phyloP scores from a whole-genome alignment of 257 asterid species.

The Linderniella brevidens region DNA sequence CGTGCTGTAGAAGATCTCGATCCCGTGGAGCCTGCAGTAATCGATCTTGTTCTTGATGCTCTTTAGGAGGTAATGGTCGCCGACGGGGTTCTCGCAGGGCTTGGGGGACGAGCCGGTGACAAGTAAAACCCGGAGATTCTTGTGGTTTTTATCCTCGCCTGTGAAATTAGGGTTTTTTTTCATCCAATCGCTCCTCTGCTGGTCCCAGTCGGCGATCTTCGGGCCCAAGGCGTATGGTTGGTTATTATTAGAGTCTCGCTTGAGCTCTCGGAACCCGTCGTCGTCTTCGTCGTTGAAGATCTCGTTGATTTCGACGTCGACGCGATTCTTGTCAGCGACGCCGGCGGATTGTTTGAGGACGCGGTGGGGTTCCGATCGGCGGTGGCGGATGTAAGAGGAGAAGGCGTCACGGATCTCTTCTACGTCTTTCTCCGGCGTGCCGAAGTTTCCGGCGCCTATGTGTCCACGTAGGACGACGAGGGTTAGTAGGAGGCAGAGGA shows the following conservation, averaged over 20 bases:
- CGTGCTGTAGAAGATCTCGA: conserved; percentile 29
- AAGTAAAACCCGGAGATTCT: conserved; percentile 16
- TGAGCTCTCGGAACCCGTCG: conserved; percentile 26
- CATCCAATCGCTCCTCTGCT: conserved; percentile 32
- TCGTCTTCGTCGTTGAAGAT: conserved; percentile 40
- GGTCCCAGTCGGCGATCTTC: conserved; percentile 42
- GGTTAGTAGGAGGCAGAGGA: conserved; percentile 39
- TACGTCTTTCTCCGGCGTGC: conserved; percentile 60
- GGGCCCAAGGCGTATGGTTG: conserved; percentile 41
- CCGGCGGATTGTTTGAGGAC: conserved; percentile 23
- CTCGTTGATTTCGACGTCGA: conserved; percentile 29
- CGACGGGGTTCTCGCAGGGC: conserved; percentile 27
- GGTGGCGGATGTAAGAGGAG: conserved; percentile 29
- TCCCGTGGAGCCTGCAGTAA: conserved; percentile 26
- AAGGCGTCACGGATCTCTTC: conserved; percentile 45
- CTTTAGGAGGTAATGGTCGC: conserved; percentile 32
- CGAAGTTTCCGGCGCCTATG: conserved; percentile 54
- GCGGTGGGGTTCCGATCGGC: conserved; percentile 37
- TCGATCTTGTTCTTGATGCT: conserved; percentile 38
- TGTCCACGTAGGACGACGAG: conserved; percentile 39
- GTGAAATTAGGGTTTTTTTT: conserved; percentile 10
- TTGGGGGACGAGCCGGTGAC: conserved; percentile 25
- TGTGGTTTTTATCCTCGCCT: conserved; percentile 4
- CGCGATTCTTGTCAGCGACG: conserved; percentile 18
- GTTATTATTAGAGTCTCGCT: conserved; percentile 27